phyloP scores from a whole-genome alignment of 768 basidiomycete genomes.

The Tulasnella sp. region DNA sequence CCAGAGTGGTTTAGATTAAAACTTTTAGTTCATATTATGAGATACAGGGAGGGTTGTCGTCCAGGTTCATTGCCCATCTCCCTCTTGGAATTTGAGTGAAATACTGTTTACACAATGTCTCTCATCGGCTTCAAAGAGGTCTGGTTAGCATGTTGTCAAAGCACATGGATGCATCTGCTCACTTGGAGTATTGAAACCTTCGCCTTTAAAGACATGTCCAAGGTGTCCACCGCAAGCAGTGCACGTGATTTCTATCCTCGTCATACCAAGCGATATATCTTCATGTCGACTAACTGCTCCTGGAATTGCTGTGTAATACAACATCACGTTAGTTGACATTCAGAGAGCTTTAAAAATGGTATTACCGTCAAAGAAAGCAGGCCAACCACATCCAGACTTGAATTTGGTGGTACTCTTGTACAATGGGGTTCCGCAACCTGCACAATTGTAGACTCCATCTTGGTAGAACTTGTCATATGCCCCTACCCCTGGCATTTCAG shows the following conservation, averaged over 20 bases:
- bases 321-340: background rate
- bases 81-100: conserved; percentile 62
- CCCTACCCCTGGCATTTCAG: conserved; percentile 66
- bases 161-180: background rate
- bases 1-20: too few species aligned
- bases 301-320: conserved; percentile 52
- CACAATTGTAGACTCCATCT: conserved; percentile 63
- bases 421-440: conserved; percentile 66
- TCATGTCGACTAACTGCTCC: conserved; percentile 70
- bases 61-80: conserved; percentile 15
- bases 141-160: background rate
- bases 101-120: conserved; percentile 86
- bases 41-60: too few species aligned
- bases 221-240: conserved; percentile 86
- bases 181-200: conserved; percentile 58
- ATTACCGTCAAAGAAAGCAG: conserved; percentile 88
- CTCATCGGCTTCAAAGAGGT: conserved; percentile 45
- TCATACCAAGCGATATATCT: conserved; percentile 52
- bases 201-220: conserved; percentile 94
- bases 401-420: conserved; percentile 89
- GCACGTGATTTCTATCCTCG: conserved; percentile 74
- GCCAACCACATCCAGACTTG: conserved; percentile 90
- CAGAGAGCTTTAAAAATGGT: background rate
- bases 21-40: too few species aligned
- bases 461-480: conserved; percentile 57